Evolutionary conservation across 805 yeast genomes (phyloP).

Genomic region (Starmera dryadoides): DNA sequence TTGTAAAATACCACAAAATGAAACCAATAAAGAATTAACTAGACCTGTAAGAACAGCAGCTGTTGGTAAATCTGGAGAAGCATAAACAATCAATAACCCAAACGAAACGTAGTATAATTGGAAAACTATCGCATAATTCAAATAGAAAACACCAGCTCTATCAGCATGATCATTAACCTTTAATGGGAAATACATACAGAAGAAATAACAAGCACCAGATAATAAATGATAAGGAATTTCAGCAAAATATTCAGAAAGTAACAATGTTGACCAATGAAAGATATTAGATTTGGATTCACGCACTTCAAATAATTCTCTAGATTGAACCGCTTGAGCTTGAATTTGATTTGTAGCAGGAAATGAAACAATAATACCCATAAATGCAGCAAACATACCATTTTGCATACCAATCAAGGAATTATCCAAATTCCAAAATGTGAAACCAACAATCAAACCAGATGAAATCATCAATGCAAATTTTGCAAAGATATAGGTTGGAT

Average conservation of each 20-base stretch:
- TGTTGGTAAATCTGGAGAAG: conserved; percentile 63
- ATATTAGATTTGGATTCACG: conserved; percentile 70
- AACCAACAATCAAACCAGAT: conserved; percentile 66
- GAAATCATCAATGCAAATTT: conserved; percentile 45
- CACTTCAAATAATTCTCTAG: conserved; percentile 62
- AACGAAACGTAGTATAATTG: conserved; percentile 37
- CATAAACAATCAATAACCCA: conserved; percentile 43
- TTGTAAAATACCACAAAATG: conserved; percentile 31
- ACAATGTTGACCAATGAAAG: conserved; percentile 61
- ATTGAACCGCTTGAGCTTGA: conserved; percentile 49
- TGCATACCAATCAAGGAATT: conserved; percentile 48
- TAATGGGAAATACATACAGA: conserved; percentile 46
- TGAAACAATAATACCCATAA: conserved; percentile 51
- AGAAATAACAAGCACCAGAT: conserved; percentile 43
- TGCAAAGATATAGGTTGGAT: conserved; percentile 54
- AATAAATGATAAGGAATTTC: conserved; percentile 57
- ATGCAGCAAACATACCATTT: conserved; percentile 54
- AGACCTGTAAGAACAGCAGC: conserved; percentile 55
- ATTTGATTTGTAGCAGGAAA: conserved; percentile 59
- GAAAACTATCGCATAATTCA: conserved; percentile 36
- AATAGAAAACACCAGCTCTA: conserved; percentile 43
- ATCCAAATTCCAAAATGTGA: conserved; percentile 59
- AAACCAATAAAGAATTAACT: conserved; percentile 24
- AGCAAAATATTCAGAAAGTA: conserved; percentile 43
- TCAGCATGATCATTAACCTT: conserved; percentile 32